Evolutionary conservation across 768 basidiomycete species (phyloP).

Genomic region (Xanthoconium purpureum): DNA sequence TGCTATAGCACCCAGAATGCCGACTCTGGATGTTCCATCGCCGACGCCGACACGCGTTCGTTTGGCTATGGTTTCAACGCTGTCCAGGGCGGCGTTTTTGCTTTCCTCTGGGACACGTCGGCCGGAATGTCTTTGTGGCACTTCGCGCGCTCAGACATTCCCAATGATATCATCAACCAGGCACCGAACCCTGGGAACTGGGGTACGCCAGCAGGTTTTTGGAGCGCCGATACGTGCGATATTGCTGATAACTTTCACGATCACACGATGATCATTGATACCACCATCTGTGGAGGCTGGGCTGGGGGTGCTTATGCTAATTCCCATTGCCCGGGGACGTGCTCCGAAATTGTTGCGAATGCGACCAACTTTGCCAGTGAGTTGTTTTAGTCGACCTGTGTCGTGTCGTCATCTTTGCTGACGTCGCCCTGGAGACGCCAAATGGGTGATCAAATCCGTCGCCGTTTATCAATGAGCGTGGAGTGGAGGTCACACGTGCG

Average conservation of each 20-base stretch:
- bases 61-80: constrained; percentile 37
- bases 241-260: constrained; percentile 48
- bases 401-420: not conserved
- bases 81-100: constrained; percentile 52
- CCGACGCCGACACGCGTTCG: constrained; percentile 37
- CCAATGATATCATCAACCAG: constrained; percentile 43
- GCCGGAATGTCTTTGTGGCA: constrained; percentile 54
- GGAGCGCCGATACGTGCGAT: constrained; percentile 46
- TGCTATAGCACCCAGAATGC: constrained; percentile 41
- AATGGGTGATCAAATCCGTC: constrained; percentile 56
- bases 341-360: constrained; percentile 47
- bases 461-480: constrained; percentile 43
- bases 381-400: constrained; percentile 8
- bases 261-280: constrained; percentile 44
- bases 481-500: too few relatives aligned
- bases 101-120: constrained; percentile 46
- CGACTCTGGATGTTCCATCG: constrained; percentile 51
- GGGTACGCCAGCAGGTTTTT: constrained; percentile 52
- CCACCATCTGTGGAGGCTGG: constrained; percentile 34
- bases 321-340: constrained; percentile 42
- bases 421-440: constrained; percentile 38
- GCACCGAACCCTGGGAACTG: constrained; percentile 46
- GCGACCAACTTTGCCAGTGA: constrained; percentile 51
- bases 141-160: constrained; percentile 50
- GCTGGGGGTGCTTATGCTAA: constrained; percentile 17